phyloP scores from a whole-genome alignment of 106 monocot species.

The Posidonia australis region DNA sequence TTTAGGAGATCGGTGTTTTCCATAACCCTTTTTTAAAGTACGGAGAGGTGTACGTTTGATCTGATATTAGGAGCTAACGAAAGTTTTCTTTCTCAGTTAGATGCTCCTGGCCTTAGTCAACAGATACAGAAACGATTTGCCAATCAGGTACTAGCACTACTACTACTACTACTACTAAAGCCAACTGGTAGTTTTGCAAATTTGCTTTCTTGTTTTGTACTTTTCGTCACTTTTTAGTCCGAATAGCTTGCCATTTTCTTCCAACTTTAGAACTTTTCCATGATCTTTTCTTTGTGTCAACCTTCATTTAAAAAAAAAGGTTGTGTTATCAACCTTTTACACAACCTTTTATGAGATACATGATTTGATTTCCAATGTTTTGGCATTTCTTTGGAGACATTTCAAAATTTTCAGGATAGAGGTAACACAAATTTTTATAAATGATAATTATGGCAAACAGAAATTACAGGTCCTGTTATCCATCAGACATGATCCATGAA shows the following conservation, averaged over 20 bases:
- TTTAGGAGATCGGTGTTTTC: not conserved
- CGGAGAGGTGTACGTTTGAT: not conserved
- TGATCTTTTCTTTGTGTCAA: not conserved
- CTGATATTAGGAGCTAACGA: not conserved
- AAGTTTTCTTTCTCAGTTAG: conserved; percentile 38
- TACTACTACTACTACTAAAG: not conserved
- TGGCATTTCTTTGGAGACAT: too few relatives aligned
- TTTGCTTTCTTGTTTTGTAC: not conserved
- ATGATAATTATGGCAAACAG: too few relatives aligned
- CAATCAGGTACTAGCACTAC: conserved; percentile 48
- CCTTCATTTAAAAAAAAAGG: too few relatives aligned
- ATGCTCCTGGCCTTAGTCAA: conserved; percentile 81
- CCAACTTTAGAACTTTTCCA: too few relatives aligned
- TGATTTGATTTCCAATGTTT: too few relatives aligned
- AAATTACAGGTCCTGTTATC: too few relatives aligned
- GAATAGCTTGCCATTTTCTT: too few relatives aligned
- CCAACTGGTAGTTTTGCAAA: not conserved
- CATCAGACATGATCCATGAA: too few relatives aligned
- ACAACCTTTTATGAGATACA: too few relatives aligned
- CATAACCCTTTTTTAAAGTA: not conserved
- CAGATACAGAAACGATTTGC: conserved; percentile 61
- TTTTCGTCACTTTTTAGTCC: not conserved
- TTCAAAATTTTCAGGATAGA: too few relatives aligned
- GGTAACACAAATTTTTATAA: too few relatives aligned
- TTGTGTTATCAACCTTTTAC: too few relatives aligned